phyloP scores from a whole-genome alignment of 169 alveolate genomes.

The Prorocentrum cordatum region DNA sequence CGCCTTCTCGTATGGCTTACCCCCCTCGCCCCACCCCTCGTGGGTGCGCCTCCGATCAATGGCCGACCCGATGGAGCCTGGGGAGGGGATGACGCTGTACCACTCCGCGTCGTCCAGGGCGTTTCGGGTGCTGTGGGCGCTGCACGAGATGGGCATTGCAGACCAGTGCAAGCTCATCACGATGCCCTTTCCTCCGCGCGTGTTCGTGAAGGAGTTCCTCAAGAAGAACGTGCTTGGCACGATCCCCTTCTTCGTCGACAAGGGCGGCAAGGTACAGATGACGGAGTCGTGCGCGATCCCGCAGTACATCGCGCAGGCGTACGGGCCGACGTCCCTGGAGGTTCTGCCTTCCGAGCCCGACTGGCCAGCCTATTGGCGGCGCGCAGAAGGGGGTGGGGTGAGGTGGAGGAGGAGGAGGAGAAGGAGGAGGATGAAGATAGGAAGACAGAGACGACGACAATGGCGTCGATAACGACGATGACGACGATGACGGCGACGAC shows the following conservation, averaged over 20 bases:
- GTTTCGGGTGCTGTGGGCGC: constrained; percentile 18
- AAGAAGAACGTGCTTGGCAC: constrained; percentile 13
- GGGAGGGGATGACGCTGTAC: too few species aligned
- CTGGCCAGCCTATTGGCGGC: constrained; percentile 14
- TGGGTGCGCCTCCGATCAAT: too few species aligned
- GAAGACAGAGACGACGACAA: too few species aligned
- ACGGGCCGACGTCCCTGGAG: constrained; percentile 10
- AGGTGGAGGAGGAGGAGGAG: too few species aligned
- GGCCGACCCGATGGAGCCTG: too few species aligned
- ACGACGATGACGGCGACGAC: too few species aligned
- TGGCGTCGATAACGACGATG: too few species aligned
- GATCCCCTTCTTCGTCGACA: neutral
- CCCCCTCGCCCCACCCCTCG: too few species aligned
- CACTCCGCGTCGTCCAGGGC: too few species aligned
- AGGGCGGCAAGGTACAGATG: constrained; percentile 8
- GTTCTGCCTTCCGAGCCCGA: constrained; percentile 6
- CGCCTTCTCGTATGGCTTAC: too few species aligned
- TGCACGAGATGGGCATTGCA: constrained; percentile 27
- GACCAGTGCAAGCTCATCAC: constrained; percentile 26
- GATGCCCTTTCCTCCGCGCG: constrained; percentile 27
- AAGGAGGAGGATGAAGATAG: too few species aligned
- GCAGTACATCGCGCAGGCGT: constrained; percentile 4
- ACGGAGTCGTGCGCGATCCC: constrained; percentile 28
- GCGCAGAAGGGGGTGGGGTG: too few species aligned
- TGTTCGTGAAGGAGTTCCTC: neutral